Evolutionary conservation across 495 filamentous ascomycete genomes (phyloP), one percentile per base, ranked within the genome.

Genomic region (Penicillium ochrochloron): DNA sequence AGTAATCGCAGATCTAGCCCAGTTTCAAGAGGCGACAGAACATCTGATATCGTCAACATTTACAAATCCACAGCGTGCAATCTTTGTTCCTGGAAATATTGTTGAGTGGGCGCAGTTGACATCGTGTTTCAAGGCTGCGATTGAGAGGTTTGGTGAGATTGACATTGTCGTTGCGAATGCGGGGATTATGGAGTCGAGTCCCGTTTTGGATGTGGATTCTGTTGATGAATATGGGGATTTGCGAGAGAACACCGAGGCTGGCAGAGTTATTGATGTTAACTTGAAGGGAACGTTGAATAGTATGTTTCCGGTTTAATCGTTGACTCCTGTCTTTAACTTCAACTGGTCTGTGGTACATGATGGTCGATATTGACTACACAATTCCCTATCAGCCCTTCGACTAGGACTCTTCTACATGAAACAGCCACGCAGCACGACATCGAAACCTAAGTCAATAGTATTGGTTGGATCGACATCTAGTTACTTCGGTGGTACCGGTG

Each of bases 161-260:
- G 85, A 91, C 70, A 80, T 80, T 31, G 85, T 92, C 0, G 83
- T 91, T 58, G 87, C 88, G 53, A 90, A 88, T 69, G 90, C 90
- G 5, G 90, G 89, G 33, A 85, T 91, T 56, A 81, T 84, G 70
- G 80, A 84, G 33, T 68, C 69, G 9, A 21, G 27, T 2, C 21
- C 57, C 1, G 60, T 72, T 0, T 27, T 76, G 2, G 59, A 73
- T 44, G 14, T 76, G 11, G 56, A 68, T 0, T 39, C 59, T 39
- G 59, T 70, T 9, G 69, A 73, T 42, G 67, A 62, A 6, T 33
- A 66, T 15, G 72, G 70, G 8, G 46, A 68, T 5, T 59, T 76
- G 5, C 53, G 27, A 14, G 73, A 75, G 61, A 60, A 54, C 19
- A 11, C 31, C 1, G 72, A 76, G 23, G 72, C 54, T 5, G 62